Conservation (phyloP, 2,329 filamentous ascomycete genomes). For the Aspergillus sp. region DNA sequence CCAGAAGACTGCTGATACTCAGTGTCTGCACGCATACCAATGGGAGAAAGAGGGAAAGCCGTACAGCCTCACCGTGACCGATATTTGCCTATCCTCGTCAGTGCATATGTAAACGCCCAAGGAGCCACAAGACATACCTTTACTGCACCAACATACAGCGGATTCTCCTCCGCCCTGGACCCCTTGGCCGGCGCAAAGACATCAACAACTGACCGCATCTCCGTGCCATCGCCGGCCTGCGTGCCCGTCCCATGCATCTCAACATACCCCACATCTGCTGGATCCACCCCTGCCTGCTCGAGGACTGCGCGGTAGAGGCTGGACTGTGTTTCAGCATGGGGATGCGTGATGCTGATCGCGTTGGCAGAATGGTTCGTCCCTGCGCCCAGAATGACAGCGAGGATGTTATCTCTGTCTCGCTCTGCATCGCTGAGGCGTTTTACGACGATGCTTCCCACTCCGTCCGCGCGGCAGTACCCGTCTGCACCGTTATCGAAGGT, state of each 20-base stretch:
- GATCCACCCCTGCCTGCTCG: constrained; percentile 39
- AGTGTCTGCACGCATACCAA: too few species aligned
- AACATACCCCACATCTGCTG: constrained; percentile 43
- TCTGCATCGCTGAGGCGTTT: constrained; percentile 56
- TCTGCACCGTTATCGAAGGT: constrained; percentile 54
- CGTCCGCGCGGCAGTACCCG: constrained; percentile 61
- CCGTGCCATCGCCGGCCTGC: constrained; percentile 44
- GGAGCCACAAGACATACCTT: background rate
- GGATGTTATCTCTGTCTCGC: constrained; percentile 51
- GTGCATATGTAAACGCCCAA: too few species aligned
- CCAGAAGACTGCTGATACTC: constrained; percentile 25
- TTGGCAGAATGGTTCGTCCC: constrained; percentile 50
- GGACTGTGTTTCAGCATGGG: constrained; percentile 44
- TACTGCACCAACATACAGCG: constrained; percentile 27
- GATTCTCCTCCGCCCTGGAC: constrained; percentile 31
- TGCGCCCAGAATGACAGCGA: constrained; percentile 49
- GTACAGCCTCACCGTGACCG: constrained; percentile 35
- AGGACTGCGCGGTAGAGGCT: constrained; percentile 43
- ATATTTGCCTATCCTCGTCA: constrained; percentile 22
- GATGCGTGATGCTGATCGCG: constrained; percentile 51
- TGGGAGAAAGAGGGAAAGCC: too few species aligned
- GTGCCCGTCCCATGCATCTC: constrained; percentile 50
- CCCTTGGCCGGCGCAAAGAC: constrained; percentile 35
- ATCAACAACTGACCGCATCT: constrained; percentile 42
- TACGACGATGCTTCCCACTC: constrained; percentile 53